Conservation (phyloP, 495 filamentous ascomycete genomes). For the Neurospora sp. region DNA sequence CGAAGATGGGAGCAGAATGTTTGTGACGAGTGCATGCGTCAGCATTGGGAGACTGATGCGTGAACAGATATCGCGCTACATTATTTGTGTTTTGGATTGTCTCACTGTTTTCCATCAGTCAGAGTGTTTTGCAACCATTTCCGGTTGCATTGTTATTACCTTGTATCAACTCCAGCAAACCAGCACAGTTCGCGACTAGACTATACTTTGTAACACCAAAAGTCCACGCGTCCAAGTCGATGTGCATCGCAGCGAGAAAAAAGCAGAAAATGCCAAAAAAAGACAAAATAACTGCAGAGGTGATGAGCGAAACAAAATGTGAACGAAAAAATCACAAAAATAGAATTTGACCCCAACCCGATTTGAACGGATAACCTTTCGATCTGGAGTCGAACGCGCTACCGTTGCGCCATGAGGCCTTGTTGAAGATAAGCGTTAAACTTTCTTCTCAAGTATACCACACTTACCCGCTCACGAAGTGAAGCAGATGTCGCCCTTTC, state of each 20-base stretch:
- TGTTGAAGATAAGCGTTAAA: not conserved
- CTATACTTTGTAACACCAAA: not conserved
- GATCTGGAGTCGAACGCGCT: not conserved
- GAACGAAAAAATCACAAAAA: not conserved
- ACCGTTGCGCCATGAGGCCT: not conserved
- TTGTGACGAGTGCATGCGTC: not conserved
- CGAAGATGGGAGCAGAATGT: not conserved
- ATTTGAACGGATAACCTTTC: not conserved
- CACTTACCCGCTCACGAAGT: accelerated
- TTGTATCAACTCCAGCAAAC: not conserved
- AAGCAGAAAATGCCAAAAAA: not conserved
- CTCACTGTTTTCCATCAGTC: not conserved
- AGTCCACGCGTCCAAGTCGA: not conserved
- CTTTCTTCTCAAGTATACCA: accelerated
- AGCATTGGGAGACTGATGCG: not conserved
- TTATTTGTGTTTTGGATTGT: not conserved
- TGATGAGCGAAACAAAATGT: no score
- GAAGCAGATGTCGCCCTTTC: not conserved
- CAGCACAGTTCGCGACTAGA: not conserved
- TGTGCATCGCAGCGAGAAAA: not conserved
- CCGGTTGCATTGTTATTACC: not conserved
- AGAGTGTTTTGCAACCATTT: not conserved
- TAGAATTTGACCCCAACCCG: not conserved
- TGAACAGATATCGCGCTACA: not conserved
- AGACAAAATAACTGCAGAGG: not conserved